Percentiles rank a stretch among this genome's conserved stretches.
phyloP scores from a whole-genome alignment of 2,329 filamentous ascomycete genomes.

The Ceratocystiopsis minuta region DNA sequence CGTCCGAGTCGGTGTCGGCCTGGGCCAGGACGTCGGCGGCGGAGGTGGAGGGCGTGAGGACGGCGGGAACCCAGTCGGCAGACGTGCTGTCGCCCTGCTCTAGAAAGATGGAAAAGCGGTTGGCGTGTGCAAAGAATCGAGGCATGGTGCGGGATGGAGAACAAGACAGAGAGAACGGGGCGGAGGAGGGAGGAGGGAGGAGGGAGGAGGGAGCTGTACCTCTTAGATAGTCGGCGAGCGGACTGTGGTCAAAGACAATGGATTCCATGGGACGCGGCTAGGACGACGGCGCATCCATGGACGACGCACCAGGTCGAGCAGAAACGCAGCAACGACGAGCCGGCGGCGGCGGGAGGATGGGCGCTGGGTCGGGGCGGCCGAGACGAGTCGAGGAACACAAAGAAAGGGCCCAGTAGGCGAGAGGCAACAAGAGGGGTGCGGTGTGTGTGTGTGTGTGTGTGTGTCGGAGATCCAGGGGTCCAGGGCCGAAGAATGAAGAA shows the following conservation, averaged over 20 bases:
- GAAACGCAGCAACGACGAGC: too few species aligned
- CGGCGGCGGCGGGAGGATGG: background rate
- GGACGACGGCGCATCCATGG: too few species aligned
- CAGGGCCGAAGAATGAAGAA: too few species aligned
- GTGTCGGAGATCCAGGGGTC: too few species aligned
- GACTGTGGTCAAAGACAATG: slow-evolving; percentile 70
- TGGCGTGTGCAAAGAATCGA: slow-evolving; percentile 3
- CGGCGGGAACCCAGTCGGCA: slow-evolving; percentile 28
- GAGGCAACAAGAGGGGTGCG: background rate
- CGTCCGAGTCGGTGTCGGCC: slow-evolving; percentile 8
- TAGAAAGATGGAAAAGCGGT: slow-evolving; percentile 11
- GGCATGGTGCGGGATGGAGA: background rate
- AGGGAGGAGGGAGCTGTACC: slow-evolving; percentile 34
- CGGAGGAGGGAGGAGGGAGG: too few species aligned
- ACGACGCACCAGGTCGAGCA: background rate
- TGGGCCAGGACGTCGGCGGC: background rate
- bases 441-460: too few species aligned
- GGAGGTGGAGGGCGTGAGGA: slow-evolving; percentile 3
- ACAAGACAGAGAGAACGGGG: background rate
- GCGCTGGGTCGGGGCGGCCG: background rate
- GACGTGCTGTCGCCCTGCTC: slow-evolving; percentile 32
- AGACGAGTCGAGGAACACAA: background rate
- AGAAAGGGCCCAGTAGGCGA: background rate
- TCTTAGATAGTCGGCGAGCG: slow-evolving; percentile 77
- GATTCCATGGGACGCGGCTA: slow-evolving; percentile 49